These are phyloP conservation scores for Calocybe indica DNA, from an alignment of 768 basidiomycete genomes.

Conservation along the genomic window DNA sequence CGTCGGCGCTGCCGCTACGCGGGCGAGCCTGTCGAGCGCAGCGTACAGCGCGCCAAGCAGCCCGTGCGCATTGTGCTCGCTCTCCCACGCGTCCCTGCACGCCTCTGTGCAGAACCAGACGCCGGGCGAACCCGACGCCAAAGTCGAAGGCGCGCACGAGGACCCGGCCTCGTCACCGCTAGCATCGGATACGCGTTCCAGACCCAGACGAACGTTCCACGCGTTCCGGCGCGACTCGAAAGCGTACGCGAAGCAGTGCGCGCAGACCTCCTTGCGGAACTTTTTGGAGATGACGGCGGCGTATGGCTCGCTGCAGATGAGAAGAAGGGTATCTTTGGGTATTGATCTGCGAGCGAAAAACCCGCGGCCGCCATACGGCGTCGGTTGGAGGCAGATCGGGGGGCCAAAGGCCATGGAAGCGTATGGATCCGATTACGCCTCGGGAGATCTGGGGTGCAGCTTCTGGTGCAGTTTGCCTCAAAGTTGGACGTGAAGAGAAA, in stretches of 20 bases:
- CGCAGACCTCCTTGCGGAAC: conserved; percentile 64
- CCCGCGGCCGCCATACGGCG: conserved; percentile 46
- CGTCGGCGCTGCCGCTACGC: conserved; percentile 16
- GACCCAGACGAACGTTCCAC: conserved; percentile 37
- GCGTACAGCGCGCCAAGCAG: conserved; percentile 24
- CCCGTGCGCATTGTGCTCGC: conserved; percentile 23
- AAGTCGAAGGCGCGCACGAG: conserved; percentile 9
- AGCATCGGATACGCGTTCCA: conserved; percentile 4
- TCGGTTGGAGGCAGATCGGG: conserved; percentile 12
- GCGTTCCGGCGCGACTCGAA: conserved; percentile 40
- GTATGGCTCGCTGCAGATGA: conserved; percentile 43
- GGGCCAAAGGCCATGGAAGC: no score
- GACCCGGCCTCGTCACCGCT: no score
- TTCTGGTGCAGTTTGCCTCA: no score
- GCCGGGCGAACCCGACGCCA: conserved; percentile 17
- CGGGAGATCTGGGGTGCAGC: no score
- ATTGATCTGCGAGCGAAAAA: conserved; percentile 41
- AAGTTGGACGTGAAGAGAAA: no score
- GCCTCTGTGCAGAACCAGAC: conserved; percentile 51
- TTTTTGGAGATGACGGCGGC: conserved; percentile 53
- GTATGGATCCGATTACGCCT: no score
- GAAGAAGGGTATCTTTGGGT: conserved; percentile 35
- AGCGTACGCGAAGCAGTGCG: conserved; percentile 57
- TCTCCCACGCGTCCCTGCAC: conserved; percentile 42
- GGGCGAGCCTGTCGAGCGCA: conserved; percentile 23